Evolutionary conservation across 164 flowering plant species (phyloP), one percentile per base, ranked within the genome.

Genomic region (Magnolia sinica): DNA sequence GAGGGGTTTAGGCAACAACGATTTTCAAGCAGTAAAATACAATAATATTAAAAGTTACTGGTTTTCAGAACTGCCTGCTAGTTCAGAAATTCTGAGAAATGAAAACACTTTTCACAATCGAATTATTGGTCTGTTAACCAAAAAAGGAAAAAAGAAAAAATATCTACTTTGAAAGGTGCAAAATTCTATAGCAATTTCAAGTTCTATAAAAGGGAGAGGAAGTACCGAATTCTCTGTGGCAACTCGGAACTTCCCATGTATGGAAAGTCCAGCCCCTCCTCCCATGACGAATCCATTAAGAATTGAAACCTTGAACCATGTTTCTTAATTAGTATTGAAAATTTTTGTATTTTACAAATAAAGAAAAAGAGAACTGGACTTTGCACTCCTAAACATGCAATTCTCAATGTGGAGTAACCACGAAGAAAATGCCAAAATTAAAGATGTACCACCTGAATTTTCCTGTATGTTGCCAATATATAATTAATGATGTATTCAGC

Each of bases 261-360:
- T 80, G 49, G 98, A 94, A 77, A 77, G 86, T 74, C 99, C 99
- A 77, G 91, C 93, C 8, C 98, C 99, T 71, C 99, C 96, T 68
- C 99, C 99, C 96, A 94, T 90, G 68, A 91, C 94, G 84, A 96
- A 91, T 66, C 99, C 99, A 87, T 94, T 83, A 67, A 96, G 90
- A 80, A 96, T 75, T n/a, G 99, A 94, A 75, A 96, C 97, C 99
- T 96, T 79, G 73, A 82, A 76, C 51, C 7, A 79, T 61, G 70
- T 76, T 75, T 49, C 61, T 16, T 64, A 10, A 6, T 66, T 37
- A 68, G 71, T 68, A 19, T 5, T 31, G 31, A 29, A 68, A 65
- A 4, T 7, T 65, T 37, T 3, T 37, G 7, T 37, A 37, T 37
- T 37, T 4, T 5, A 37, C 45, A 37, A 7, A 5, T 37, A 3